phyloP scores from a whole-genome alignment of 768 basidiomycete species.

The Cyathus striatus region DNA sequence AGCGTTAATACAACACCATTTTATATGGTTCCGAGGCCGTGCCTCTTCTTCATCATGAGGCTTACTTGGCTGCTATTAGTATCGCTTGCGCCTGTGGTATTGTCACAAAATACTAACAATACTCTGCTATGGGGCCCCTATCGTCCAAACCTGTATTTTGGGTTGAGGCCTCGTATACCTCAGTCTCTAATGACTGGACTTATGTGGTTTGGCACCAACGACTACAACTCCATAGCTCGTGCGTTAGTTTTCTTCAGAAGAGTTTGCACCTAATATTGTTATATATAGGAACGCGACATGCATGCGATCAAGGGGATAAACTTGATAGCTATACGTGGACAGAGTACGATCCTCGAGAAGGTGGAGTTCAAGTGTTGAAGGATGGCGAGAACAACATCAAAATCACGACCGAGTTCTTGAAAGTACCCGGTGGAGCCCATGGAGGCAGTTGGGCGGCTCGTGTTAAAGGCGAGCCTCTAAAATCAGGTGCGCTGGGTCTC shows the following conservation, averaged over 20 bases:
- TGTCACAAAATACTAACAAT: slow-evolving; percentile 38
- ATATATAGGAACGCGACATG: slow-evolving; percentile 71
- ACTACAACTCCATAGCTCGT: slow-evolving; percentile 71
- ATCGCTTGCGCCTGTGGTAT: slow-evolving; percentile 31
- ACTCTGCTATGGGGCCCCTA: slow-evolving; percentile 82
- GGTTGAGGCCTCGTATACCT: slow-evolving; percentile 78
- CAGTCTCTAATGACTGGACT: slow-evolving; percentile 91
- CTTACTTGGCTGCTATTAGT: slow-evolving; percentile 40
- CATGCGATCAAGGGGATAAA: slow-evolving; percentile 84
- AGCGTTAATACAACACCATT: too few relatives aligned
- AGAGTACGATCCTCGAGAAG: slow-evolving; percentile 79
- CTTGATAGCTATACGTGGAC: slow-evolving; percentile 84
- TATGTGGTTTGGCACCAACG: slow-evolving; percentile 89
- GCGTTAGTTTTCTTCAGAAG: slow-evolving; percentile 20
- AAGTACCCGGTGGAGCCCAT: slow-evolving; percentile 75
- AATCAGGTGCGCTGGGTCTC: slow-evolving; percentile 38
- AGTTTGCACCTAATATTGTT: slow-evolving; percentile 5
- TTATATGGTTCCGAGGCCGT: too few relatives aligned
- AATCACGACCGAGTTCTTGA: slow-evolving; percentile 81
- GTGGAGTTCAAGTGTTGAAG: slow-evolving; percentile 79
- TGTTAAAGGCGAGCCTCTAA: slow-evolving; percentile 76
- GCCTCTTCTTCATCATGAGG: too few relatives aligned
- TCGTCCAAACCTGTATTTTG: slow-evolving; percentile 93
- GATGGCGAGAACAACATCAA: slow-evolving; percentile 82
- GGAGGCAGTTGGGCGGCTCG: slow-evolving; percentile 90